A percentile compares a stretch with the other conserved stretches of the same genome.
phyloP scores from a whole-genome alignment of 2,329 filamentous ascomycete genomes.

The Thielaviopsis punctulata region DNA sequence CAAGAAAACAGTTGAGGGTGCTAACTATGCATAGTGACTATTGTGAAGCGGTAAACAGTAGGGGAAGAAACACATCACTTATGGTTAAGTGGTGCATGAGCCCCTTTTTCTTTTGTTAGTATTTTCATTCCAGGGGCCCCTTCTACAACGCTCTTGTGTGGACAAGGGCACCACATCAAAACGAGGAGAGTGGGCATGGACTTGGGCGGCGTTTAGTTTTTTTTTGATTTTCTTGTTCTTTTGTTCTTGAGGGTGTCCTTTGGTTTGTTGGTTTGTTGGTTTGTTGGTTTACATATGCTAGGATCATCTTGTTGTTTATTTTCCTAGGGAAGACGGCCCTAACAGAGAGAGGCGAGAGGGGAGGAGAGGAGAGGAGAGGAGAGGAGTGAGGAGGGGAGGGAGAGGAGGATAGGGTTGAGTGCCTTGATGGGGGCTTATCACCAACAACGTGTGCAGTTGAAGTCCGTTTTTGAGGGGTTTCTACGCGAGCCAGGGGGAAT shows the following conservation, averaged over 20 bases:
- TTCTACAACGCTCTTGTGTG: not conserved
- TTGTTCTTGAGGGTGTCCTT: too few species aligned
- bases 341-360: too few species aligned
- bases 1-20: not conserved
- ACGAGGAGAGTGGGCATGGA: not conserved
- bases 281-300: not conserved
- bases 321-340: not conserved
- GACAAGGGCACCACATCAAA: not conserved
- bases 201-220: slow-evolving; percentile 4
- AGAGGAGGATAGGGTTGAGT: not conserved
- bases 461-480: too few species aligned
- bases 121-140: not conserved
- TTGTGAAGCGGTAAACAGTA: slow-evolving; percentile 10
- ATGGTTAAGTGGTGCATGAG: not conserved
- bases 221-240: not conserved
- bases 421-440: too few species aligned
- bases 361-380: too few species aligned
- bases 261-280: not conserved
- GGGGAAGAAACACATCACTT: not conserved
- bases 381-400: not conserved
- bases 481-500: too few species aligned
- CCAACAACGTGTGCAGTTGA: too few species aligned
- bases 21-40: slow-evolving; percentile 4
- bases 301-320: not conserved
- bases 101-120: not conserved